phyloP scores from a whole-genome alignment of 305 asterid species.

The Stenogyne calaminthoides region DNA sequence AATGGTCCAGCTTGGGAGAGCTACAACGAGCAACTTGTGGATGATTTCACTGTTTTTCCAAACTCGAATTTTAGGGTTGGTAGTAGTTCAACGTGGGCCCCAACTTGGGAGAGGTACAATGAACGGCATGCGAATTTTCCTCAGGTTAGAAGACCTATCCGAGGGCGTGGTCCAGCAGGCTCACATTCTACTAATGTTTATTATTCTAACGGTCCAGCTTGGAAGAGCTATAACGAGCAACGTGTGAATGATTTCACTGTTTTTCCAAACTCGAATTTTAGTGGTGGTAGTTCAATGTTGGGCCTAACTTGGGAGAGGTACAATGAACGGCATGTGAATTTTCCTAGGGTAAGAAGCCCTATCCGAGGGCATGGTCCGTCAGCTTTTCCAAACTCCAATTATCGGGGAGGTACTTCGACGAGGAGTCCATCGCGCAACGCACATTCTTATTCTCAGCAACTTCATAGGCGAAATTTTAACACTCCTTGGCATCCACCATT shows the following conservation, averaged over 20 bases:
- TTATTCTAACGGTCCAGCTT: background rate
- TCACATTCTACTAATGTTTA: background rate
- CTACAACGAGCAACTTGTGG: background rate
- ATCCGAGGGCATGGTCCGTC: background rate
- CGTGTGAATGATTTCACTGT: background rate
- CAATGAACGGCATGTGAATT: background rate
- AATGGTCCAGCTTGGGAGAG: background rate
- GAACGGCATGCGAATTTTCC: background rate
- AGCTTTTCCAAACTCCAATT: background rate
- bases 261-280: background rate
- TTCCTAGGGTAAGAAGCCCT: background rate
- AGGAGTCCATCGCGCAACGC: background rate
- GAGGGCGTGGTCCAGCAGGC: background rate
- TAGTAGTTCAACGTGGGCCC: background rate
- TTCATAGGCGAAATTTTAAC: background rate
- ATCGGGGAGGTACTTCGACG: background rate
- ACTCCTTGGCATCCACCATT: slow-evolving; percentile 24
- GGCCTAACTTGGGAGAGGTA: background rate
- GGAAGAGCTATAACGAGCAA: background rate
- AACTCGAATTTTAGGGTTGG: background rate
- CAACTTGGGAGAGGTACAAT: background rate
- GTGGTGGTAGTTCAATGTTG: background rate
- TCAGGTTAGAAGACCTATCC: background rate
- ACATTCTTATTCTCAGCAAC: slow-evolving; percentile 20
- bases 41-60: background rate